Conservation (phyloP, 306 rosid genomes). For the Sophora flavescens region DNA sequence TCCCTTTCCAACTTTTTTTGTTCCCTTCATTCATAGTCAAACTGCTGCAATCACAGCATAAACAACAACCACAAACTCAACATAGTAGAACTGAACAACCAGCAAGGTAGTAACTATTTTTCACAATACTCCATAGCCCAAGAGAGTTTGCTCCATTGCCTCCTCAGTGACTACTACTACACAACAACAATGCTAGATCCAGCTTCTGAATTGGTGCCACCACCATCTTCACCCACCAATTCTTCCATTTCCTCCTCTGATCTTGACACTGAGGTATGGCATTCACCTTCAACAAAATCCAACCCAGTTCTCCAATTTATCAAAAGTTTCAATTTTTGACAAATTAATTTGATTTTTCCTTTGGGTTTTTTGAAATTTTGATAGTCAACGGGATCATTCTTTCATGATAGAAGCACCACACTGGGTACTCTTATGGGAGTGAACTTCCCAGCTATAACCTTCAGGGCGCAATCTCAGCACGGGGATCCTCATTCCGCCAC, state of each 20-base stretch:
- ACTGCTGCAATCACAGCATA: not conserved
- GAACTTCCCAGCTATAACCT: conserved; percentile 75
- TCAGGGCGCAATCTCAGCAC: conserved; percentile 73
- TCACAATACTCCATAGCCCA: not conserved
- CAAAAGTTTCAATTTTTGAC: not conserved
- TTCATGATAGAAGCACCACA: conserved; percentile 90
- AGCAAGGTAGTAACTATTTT: not conserved
- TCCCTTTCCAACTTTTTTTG: not conserved
- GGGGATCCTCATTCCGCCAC: conserved; percentile 46
- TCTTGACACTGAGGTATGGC: conserved; percentile 75
- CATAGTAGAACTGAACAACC: not conserved
- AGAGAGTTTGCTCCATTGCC: too few species aligned
- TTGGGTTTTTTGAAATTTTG: not conserved
- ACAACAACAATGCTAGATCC: conserved; percentile 65
- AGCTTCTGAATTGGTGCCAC: conserved; percentile 71
- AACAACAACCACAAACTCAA: conserved; percentile 7
- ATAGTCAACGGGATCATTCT: conserved; percentile 93
- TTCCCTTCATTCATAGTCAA: not conserved
- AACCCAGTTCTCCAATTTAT: not conserved
- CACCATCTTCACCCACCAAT: conserved; percentile 85
- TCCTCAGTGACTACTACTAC: not conserved
- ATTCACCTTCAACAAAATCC: not conserved
- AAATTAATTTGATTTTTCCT: not conserved
- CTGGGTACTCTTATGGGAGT: conserved; percentile 93
- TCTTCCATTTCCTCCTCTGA: conserved; percentile 95